Evolutionary conservation across 331 rosid genomes (phyloP).

Genomic region (Rhamnella rubrinervis): DNA sequence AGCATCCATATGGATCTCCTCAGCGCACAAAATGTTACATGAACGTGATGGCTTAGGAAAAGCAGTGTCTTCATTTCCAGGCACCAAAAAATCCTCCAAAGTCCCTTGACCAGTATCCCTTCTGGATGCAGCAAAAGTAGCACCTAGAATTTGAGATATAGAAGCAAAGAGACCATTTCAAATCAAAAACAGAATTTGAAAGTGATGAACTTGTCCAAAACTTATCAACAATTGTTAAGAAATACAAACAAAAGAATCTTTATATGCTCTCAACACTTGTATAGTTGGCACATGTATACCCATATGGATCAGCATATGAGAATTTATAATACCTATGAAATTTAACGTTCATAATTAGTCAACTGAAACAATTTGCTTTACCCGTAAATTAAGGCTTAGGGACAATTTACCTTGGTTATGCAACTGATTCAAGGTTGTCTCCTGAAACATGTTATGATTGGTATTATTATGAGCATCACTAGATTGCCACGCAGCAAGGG

Average conservation of each 20-base stretch:
- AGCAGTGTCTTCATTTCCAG: slow-evolving; percentile 35
- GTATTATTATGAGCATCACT: slow-evolving; percentile 30
- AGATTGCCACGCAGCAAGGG: slow-evolving; percentile 83
- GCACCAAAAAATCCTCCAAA: slow-evolving; percentile 23
- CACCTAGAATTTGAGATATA: slow-evolving; percentile 30
- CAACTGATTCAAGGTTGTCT: slow-evolving; percentile 27
- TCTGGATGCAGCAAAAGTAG: slow-evolving; percentile 31
- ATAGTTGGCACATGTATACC: too few species aligned
- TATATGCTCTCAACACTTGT: too few species aligned
- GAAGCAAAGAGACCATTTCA: neutral
- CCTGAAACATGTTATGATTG: slow-evolving; percentile 25
- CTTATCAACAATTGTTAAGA: neutral
- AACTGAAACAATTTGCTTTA: too few species aligned
- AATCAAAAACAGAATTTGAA: neutral
- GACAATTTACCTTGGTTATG: slow-evolving; percentile 47
- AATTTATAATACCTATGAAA: neutral
- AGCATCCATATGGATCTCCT: slow-evolving; percentile 26
- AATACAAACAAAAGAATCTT: too few species aligned
- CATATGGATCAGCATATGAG: neutral
- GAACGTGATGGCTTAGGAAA: slow-evolving; percentile 31
- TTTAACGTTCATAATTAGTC: too few species aligned
- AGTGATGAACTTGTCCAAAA: neutral
- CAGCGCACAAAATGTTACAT: slow-evolving; percentile 1
- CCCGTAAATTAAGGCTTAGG: too few species aligned
- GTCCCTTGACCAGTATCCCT: slow-evolving; percentile 26